Conservation (phyloP, 2,329 filamentous ascomycete species). For the Apiospora sp. region DNA sequence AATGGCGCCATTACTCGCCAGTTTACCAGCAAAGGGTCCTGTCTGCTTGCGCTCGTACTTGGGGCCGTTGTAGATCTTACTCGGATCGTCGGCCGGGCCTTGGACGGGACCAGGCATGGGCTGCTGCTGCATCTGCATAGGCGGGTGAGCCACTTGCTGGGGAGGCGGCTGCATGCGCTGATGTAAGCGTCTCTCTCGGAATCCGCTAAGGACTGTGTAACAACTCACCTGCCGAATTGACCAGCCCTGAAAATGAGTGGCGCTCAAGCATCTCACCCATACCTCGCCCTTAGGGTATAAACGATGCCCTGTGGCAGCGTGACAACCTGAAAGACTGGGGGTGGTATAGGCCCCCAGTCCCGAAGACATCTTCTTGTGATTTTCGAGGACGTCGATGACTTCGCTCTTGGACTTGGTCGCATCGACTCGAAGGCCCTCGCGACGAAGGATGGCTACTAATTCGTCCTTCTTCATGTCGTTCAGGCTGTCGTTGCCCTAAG, state of each 20-base stretch:
- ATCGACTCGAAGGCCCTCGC: not conserved
- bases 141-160: conserved; percentile 34
- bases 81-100: conserved; percentile 52
- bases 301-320: not conserved
- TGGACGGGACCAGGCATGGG: conserved; percentile 32
- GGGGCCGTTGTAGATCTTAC: conserved; percentile 65
- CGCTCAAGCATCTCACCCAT: too few species aligned
- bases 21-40: conserved; percentile 68
- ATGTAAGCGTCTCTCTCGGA: too few species aligned
- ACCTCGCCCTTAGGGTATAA: too few species aligned
- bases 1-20: conserved; percentile 68
- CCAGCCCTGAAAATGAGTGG: too few species aligned
- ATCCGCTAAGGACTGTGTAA: too few species aligned
- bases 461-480: not conserved
- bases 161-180: conserved; percentile 42
- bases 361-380: conserved; percentile 7
- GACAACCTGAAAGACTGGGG: not conserved
- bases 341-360: conserved; percentile 11
- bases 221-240: too few species aligned
- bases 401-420: not conserved
- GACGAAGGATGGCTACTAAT: not conserved
- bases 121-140: conserved; percentile 18
- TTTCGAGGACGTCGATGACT: not conserved
- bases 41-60: conserved; percentile 69
- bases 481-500: not conserved